Evolutionary conservation across 768 basidiomycete genomes (phyloP).

Genomic region (Fibroporia radiculosa): DNA sequence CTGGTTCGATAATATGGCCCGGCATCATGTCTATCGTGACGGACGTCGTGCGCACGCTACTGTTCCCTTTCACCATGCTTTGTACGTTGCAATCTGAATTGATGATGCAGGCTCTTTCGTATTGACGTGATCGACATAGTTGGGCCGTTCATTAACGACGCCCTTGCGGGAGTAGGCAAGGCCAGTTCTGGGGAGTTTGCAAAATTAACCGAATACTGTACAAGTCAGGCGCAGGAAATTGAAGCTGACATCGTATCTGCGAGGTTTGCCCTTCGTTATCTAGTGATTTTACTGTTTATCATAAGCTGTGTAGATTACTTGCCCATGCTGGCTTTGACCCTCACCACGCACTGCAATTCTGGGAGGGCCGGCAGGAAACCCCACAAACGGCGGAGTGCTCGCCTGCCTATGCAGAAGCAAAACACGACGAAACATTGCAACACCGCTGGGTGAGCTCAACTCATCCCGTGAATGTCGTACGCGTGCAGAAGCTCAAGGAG

Average conservation of each 20-base stretch:
- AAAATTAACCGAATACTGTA: slow-evolving; percentile 68
- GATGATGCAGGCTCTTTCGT: slow-evolving; percentile 18
- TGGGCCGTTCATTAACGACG: slow-evolving; percentile 94
- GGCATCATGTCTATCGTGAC: slow-evolving; percentile 68
- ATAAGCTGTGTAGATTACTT: slow-evolving; percentile 53
- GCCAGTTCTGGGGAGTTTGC: slow-evolving; percentile 69
- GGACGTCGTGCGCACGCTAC: slow-evolving; percentile 67
- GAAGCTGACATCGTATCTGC: slow-evolving; percentile 90
- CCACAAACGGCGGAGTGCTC: slow-evolving; percentile 38
- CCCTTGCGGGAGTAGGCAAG: slow-evolving; percentile 73
- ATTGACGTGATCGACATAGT: slow-evolving; percentile 30
- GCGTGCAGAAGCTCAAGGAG: slow-evolving; percentile 49
- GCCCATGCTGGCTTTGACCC: slow-evolving; percentile 91
- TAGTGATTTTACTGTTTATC: neutral
- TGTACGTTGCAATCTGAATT: slow-evolving; percentile 20
- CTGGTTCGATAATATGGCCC: slow-evolving; percentile 74
- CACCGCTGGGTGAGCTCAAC: slow-evolving; percentile 34
- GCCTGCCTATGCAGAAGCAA: slow-evolving; percentile 18
- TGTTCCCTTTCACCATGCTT: slow-evolving; percentile 87
- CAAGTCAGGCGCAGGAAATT: slow-evolving; percentile 75
- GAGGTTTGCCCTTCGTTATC: slow-evolving; percentile 37
- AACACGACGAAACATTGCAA: slow-evolving; percentile 8
- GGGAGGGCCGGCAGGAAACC: slow-evolving; percentile 51
- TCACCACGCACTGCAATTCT: slow-evolving; percentile 71
- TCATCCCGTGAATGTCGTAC: slow-evolving; percentile 64